A percentile compares a stretch with the other conserved stretches of the same genome.
These are phyloP conservation scores for Tetrahymena malaccensis DNA, from an alignment of 73 alveolate genomes.

Conservation along the genomic window DNA sequence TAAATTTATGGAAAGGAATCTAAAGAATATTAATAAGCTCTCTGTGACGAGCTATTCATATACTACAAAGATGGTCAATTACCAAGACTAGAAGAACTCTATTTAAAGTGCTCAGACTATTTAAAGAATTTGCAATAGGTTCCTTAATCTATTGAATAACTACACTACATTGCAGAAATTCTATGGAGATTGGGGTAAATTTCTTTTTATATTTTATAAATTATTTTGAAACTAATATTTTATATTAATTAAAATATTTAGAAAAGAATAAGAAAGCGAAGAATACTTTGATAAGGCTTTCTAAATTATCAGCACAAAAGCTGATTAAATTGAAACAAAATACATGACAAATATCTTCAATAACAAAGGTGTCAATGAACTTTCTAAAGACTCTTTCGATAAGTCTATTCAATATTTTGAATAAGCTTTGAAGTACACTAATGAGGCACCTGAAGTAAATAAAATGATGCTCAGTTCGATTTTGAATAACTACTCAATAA, in stretches of 20 bases:
- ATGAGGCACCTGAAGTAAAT: neutral
- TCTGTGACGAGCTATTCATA: neutral
- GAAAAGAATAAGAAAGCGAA: neutral
- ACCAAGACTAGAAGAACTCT: neutral
- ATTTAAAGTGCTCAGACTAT: neutral
- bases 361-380: neutral
- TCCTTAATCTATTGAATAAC: neutral
- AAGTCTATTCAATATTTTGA: neutral
- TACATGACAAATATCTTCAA: neutral
- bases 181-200: neutral
- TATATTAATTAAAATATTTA: neutral
- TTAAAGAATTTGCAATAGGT: neutral
- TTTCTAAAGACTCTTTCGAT: neutral
- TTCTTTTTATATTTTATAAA: neutral
- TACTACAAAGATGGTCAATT: neutral
- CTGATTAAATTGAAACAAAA: neutral
- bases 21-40: neutral
- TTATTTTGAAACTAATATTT: too few species aligned
- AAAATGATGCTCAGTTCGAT: neutral
- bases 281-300: neutral
- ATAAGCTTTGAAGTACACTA: neutral
- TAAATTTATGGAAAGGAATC: neutral
- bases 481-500: neutral
- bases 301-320: neutral
- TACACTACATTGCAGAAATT: neutral